These are phyloP conservation scores for Exophiala mesophila DNA, from an alignment of 2,329 filamentous ascomycete species.

Conservation along the genomic window DNA sequence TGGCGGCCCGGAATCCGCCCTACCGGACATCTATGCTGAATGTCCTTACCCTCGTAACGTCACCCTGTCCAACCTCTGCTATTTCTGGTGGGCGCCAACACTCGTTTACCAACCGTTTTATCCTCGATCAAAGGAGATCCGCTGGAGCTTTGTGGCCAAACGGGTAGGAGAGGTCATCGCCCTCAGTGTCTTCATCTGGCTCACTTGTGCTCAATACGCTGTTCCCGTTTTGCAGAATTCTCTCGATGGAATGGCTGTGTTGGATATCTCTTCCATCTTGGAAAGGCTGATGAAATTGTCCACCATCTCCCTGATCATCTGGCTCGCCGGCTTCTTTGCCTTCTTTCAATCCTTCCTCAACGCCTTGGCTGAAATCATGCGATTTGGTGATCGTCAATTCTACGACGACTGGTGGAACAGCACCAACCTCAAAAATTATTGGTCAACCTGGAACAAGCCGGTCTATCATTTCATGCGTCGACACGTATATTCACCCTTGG, in stretches of 20 bases:
- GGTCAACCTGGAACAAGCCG: conserved; percentile 96
- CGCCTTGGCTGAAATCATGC: conserved; percentile 80
- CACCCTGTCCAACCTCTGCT: conserved; percentile 77
- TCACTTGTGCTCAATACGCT: conserved; percentile 89
- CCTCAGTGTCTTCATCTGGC: conserved; percentile 87
- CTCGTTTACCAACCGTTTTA: conserved; percentile 96
- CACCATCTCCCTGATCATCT: conserved; percentile 91
- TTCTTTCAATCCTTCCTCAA: conserved; percentile 92
- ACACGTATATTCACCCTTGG: conserved; percentile 83
- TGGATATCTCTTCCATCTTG: conserved; percentile 75
- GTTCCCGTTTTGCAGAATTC: conserved; percentile 85
- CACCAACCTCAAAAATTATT: conserved; percentile 78
- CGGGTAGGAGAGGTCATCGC: conserved; percentile 71
- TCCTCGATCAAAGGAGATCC: conserved; percentile 72
- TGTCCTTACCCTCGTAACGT: conserved; percentile 92
- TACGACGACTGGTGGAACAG: conserved; percentile 99
- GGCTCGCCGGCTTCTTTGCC: conserved; percentile 96
- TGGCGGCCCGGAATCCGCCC: conserved; percentile 56
- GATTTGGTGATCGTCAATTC: conserved; percentile 88
- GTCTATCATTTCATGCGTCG: conserved; percentile 96
- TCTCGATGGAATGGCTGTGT: conserved; percentile 73
- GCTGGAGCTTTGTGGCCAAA: conserved; percentile 85
- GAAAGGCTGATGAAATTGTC: conserved; percentile 92
- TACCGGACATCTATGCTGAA: conserved; percentile 74
- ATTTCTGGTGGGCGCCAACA: conserved; percentile 98